Evolutionary conservation across 2,329 filamentous ascomycete genomes (phyloP).

Genomic region (Teratosphaeria gauchensis): DNA sequence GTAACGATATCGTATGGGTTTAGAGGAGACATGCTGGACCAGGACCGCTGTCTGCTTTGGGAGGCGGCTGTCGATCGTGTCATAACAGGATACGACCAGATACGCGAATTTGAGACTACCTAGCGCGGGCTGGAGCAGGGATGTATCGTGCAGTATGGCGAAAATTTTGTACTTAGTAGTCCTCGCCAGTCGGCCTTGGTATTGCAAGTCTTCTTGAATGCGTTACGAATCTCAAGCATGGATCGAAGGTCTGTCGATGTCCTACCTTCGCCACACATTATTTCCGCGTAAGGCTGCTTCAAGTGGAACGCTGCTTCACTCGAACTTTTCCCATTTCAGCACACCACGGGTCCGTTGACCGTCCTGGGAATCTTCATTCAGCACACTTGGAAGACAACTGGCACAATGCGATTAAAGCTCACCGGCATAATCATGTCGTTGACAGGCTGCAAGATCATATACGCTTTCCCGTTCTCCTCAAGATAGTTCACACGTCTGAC

Average conservation of each 20-base stretch:
- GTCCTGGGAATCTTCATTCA: slow-evolving; percentile 9
- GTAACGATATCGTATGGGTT: neutral
- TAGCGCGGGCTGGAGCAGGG: neutral
- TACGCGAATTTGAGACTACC: neutral
- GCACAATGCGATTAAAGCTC: neutral
- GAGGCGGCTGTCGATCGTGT: neutral
- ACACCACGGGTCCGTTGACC: slow-evolving; percentile 13
- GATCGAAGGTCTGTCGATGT: too few relatives aligned
- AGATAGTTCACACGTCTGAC: slow-evolving; percentile 12
- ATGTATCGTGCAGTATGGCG: neutral
- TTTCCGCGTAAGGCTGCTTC: neutral
- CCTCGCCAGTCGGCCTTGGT: neutral
- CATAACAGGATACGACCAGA: neutral
- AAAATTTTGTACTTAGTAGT: neutral
- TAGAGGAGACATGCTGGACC: neutral
- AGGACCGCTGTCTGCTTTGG: neutral
- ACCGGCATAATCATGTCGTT: slow-evolving; percentile 13
- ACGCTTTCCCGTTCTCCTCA: slow-evolving; percentile 13
- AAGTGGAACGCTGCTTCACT: slow-evolving; percentile 3
- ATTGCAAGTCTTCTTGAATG: too few relatives aligned
- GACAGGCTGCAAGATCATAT: slow-evolving; percentile 16
- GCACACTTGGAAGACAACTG: neutral
- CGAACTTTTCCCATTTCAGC: slow-evolving; percentile 20
- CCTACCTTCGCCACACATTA: too few relatives aligned
- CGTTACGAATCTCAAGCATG: too few relatives aligned